Percentiles rank a stretch among this genome's conserved stretches.
Evolutionary conservation across 495 filamentous ascomycete genomes (phyloP).

Genomic region (Aspergillus cavernicola): DNA sequence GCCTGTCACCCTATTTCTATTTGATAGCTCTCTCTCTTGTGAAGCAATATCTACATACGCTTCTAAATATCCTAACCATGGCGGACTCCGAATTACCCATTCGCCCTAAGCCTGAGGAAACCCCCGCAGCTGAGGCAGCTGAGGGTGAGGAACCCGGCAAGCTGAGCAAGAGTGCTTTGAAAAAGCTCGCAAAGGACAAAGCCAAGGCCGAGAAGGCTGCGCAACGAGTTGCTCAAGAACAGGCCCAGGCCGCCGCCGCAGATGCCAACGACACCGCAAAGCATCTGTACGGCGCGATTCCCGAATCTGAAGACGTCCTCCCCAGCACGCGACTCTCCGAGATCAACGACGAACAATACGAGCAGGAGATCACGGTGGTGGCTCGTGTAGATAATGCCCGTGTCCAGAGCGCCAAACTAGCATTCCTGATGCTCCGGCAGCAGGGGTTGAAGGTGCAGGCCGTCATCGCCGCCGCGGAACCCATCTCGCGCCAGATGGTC

Average conservation of each 20-base stretch:
- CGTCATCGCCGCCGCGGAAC: conserved; percentile 55
- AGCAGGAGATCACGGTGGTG: conserved; percentile 73
- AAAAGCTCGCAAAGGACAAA: conserved; percentile 66
- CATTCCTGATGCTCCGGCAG: conserved; percentile 85
- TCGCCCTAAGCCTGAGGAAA: conserved; percentile 46
- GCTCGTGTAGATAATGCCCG: conserved; percentile 84
- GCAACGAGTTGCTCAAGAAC: conserved; percentile 49
- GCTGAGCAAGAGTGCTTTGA: conserved; percentile 61
- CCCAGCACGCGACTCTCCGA: conserved; percentile 36
- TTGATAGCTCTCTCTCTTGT: neutral
- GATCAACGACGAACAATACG: conserved; percentile 56
- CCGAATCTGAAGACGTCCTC: conserved; percentile 36
- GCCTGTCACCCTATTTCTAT: neutral
- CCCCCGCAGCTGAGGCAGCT: conserved; percentile 30
- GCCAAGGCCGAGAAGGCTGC: conserved; percentile 63
- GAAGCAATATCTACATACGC: neutral
- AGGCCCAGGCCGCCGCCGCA: conserved; percentile 46
- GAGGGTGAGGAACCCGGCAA: conserved; percentile 35
- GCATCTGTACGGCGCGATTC: conserved; percentile 60
- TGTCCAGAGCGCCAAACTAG: conserved; percentile 86
- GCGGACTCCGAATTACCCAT: conserved; percentile 47
- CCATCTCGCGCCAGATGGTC: conserved; percentile 72
- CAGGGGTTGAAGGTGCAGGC: conserved; percentile 79
- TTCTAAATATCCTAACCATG: conserved; percentile 25
- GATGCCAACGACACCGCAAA: conserved; percentile 65